phyloP scores from a whole-genome alignment of 345 rosid species.

The Gossypium australe region DNA sequence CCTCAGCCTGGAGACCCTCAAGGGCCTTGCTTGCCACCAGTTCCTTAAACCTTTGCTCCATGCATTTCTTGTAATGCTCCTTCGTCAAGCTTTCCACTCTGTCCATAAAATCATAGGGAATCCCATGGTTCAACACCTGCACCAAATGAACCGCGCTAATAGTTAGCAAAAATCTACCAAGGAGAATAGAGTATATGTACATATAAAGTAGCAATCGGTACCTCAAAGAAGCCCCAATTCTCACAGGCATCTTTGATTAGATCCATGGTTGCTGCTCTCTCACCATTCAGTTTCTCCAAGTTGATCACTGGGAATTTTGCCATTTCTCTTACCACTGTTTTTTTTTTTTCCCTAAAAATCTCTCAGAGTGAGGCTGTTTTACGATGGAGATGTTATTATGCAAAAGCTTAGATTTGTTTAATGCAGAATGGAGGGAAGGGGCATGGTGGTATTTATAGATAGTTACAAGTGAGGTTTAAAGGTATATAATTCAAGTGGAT shows the following conservation, averaged over 20 bases:
- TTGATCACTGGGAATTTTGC: constrained; percentile 59
- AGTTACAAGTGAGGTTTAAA: not conserved
- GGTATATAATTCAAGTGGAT: not conserved
- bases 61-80: constrained; percentile 73
- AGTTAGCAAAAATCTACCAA: not conserved
- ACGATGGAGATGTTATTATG: not conserved
- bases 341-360: not conserved
- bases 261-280: constrained; percentile 52
- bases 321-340: constrained; percentile 27
- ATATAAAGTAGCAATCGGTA: too few species aligned
- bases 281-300: constrained; percentile 26
- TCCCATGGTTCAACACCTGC: constrained; percentile 79
- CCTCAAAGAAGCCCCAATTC: constrained; percentile 24
- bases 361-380: not conserved
- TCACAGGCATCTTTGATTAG: constrained; percentile 79
- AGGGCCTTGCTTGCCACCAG: constrained; percentile 62
- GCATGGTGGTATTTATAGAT: constrained; percentile 26
- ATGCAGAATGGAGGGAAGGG: not conserved
- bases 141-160: not conserved
- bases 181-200: too few species aligned
- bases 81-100: constrained; percentile 67
- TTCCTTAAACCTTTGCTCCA: constrained; percentile 86
- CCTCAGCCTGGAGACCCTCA: constrained; percentile 53
- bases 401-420: not conserved
- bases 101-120: constrained; percentile 61